Evolutionary conservation across 1,139 yeast species (phyloP).

Genomic region (Yamadazyma friedrichii): DNA sequence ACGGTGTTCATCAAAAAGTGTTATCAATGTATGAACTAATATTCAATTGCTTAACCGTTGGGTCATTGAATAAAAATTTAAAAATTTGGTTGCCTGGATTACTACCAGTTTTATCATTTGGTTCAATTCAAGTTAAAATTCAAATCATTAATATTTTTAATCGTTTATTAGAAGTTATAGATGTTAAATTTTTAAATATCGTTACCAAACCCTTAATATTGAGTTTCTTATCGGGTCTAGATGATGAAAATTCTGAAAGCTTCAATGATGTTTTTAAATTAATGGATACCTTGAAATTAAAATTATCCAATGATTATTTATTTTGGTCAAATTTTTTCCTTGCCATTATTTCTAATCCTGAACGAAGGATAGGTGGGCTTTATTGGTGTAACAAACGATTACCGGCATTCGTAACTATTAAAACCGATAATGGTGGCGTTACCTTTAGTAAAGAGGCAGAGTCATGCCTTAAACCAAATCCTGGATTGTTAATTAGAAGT

Average conservation of each 20-base stretch:
- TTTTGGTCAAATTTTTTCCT: constrained; percentile 87
- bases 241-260: constrained; percentile 86
- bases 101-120: constrained; percentile 80
- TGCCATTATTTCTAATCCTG: constrained; percentile 74
- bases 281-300: constrained; percentile 58
- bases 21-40: constrained; percentile 72
- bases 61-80: constrained; percentile 49
- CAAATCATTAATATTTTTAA: constrained; percentile 62
- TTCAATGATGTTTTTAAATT: constrained; percentile 60
- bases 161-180: constrained; percentile 49
- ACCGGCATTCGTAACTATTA: constrained; percentile 47
- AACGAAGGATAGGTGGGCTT: constrained; percentile 78
- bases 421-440: constrained; percentile 13
- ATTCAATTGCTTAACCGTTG: constrained; percentile 58
- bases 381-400: constrained; percentile 69
- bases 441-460: constrained; percentile 53
- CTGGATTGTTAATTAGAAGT: constrained; percentile 76
- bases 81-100: constrained; percentile 87
- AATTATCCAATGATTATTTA: constrained; percentile 63
- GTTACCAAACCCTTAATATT: constrained; percentile 69
- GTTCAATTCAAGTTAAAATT: constrained; percentile 86
- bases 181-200: constrained; percentile 46
- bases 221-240: constrained; percentile 82
- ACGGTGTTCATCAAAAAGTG: constrained; percentile 93
- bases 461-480: constrained; percentile 66